Base-by-base conservation (phyloP, 768 basidiomycete genomes). In the Rhodotorula diobovata region DNA sequence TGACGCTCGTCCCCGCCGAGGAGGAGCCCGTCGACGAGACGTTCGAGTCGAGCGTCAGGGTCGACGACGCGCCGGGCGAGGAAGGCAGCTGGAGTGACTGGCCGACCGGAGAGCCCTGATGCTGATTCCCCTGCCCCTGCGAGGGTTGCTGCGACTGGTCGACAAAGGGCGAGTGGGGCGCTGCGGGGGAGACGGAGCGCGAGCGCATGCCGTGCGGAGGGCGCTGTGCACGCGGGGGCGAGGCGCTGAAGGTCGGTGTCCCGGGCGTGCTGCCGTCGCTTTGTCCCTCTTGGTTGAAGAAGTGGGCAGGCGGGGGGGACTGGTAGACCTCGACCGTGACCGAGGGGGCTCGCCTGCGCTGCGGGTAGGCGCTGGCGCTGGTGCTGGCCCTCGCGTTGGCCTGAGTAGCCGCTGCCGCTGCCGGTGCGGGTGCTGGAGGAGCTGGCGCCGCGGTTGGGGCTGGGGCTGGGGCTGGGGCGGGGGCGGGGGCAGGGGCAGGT, bases 311-410 rank as follows among this genome's bases (percentile, higher is more conserved):
- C 0, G 72, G 72, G 0, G 72, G 72, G 2, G 64, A 55, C 15
- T 60, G 62, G 48, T 68, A 63, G 23, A 66, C 64, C 28, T 64
- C 59, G 63, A 73, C 66, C 46, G 59, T 54, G 43, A 68, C 28
- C n/a, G 57, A 55, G n/a, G 51, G 57, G 7, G 61, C 25, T 5
- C 70, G 53, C n/a, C 15, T 23, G 43, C 43, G 30, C 23, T 39
- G 59, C 41, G 41, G 30, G 41, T 1, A 6, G 30, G 14, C 16
- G n/a, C 20, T 6, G 11, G 16, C 9, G 54, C 12, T 11, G 15
- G 25, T 53, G 51, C 28, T 53, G n/a, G 51, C 18, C 20, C 46
- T 46, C 4, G 46, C 23, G 23, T 18, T 25, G 30, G 46, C n/a
- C n/a, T n/a, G 64, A 10, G 14, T 30, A 48, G 45, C n/a, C n/a